Base-by-base conservation (phyloP, 352 stramenopile genomes). In the Pilasporangium apinafurcum region DNA sequence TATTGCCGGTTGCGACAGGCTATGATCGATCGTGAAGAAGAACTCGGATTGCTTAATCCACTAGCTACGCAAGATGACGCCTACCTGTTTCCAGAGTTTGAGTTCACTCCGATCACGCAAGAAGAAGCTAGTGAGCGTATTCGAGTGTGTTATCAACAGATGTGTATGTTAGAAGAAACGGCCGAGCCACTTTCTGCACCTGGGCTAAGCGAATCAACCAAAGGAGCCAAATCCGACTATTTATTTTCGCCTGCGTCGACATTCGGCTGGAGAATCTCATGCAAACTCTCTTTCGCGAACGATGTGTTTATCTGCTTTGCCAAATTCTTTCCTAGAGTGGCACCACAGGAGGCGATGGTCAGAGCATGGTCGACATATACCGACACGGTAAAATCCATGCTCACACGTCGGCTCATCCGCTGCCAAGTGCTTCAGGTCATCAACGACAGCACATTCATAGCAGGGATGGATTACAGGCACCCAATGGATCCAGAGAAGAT, bases 81-180 rank as follows among this genome's bases (percentile, higher is more conserved):
- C 12, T n/a, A n/a, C n/a, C 38, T 67, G 14, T 63, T 68, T 43
- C 53, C 52, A 31, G 51, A 73, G 44, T 63, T 78, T 57, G 53
- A 75, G 14, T 83, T 71, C 43, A 46, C 61, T 18, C 62, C 67
- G 0, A 79, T 86, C 51, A 80, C 73, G 6, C 65, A 83, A 24
- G 51, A 63, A 29, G 53, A 80, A 38, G 61, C 68, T 7, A 77
- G 76, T 33, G 69, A 68, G 14, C 40, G 68, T 29, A 78, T 83
- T 39, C 71, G 66, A 22, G 59, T 46, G 13, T 83, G 72, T 48
- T 85, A 81, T 43, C 53, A 79, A 33, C 57, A 70, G 56, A 80
- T 83, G 40, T 46, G 65, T 8, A 54, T 59, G 17, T 64, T 82
- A 31, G 68, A 85, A 41, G 50, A 70, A 42, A 60, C 62, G 16